Evolutionary conservation across 164 flowering plant genomes (phyloP), one percentile per base, ranked within the genome.

Genomic region (Kingdonia uniflora): DNA sequence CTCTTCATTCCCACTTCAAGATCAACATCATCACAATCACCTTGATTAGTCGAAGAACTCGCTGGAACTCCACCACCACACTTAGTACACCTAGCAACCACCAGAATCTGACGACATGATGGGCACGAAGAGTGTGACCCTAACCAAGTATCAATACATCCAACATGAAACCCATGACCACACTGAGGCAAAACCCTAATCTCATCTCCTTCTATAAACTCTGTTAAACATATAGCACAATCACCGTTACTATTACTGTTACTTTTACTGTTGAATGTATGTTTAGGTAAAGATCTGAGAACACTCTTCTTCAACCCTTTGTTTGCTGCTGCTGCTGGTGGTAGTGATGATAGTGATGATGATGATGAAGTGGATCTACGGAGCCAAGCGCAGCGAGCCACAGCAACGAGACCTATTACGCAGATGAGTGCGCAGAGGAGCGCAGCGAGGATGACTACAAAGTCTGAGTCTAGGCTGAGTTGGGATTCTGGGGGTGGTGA

Each of bases 341-440:
- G 11, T 13, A 13, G 40, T 37, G 40, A 13, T 13, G 40, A 7
- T 13, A 13, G 7, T 37, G 40, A n/a, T n/a, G n/a, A n/a, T n/a
- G n/a, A n/a, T n/a, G n/a, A n/a, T n/a, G 40, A 37, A 1, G 51
- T 15, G 40, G 13, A 41, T 19, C 86, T 80, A 23, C 94, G 86
- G 56, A 79, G 70, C 86, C 94, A 87, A 47, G 85, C 82, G 80
- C 98, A 92, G 38, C 94, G 85, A 2, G 81, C 86, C 14, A 82
- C 85, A 13, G 92, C 89, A 37, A 81, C 71, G 51, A 92, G 82
- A 7, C 96, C 96, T 19, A 92, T 81, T n/a, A 82, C 78, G 71
- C 96, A 87, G 25, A 91, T 79, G 5, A 91, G 67, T n/a, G 94
- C 90, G 63, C 98, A 87, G 58, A 92, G 67, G 21, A 92, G 80